phyloP scores from a whole-genome alignment of 768 basidiomycete species.

The Hygrocybe punicea region DNA sequence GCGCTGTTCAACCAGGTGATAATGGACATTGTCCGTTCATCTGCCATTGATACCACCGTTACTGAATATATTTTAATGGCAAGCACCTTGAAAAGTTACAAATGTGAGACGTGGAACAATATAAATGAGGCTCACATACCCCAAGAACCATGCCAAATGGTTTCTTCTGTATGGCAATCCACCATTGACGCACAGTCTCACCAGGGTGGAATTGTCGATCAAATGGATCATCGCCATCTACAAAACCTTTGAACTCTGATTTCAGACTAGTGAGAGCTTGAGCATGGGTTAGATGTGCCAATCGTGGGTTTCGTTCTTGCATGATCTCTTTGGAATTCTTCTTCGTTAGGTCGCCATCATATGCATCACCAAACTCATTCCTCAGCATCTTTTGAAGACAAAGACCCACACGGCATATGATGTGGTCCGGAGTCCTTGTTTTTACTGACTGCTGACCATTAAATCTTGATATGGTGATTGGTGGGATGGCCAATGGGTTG shows the following conservation, averaged over 20 bases:
- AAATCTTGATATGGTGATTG: not conserved
- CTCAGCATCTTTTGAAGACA: constrained; percentile 2
- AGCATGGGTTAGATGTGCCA: not conserved
- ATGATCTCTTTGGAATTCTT: not conserved
- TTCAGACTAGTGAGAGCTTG: not conserved
- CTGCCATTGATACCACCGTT: too few species aligned
- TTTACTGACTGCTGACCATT: not conserved
- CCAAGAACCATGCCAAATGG: not conserved
- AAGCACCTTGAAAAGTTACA: too few species aligned
- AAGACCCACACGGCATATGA: not conserved
- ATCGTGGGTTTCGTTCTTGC: not conserved
- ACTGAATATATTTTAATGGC: too few species aligned
- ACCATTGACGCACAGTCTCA: constrained; percentile 16
- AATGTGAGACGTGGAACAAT: too few species aligned
- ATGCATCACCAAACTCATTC: constrained; percentile 3
- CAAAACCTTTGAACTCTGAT: not conserved
- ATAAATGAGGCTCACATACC: not conserved
- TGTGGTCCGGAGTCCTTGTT: not conserved
- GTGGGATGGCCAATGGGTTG: not conserved
- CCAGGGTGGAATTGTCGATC: not conserved
- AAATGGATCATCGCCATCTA: not conserved
- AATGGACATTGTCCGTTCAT: too few species aligned
- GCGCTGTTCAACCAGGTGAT: too few species aligned
- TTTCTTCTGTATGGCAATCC: constrained; percentile 17
- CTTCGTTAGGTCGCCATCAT: not conserved